Base-by-base conservation (phyloP, 2,329 filamentous ascomycete genomes). In the Colletotrichum camelliae region DNA sequence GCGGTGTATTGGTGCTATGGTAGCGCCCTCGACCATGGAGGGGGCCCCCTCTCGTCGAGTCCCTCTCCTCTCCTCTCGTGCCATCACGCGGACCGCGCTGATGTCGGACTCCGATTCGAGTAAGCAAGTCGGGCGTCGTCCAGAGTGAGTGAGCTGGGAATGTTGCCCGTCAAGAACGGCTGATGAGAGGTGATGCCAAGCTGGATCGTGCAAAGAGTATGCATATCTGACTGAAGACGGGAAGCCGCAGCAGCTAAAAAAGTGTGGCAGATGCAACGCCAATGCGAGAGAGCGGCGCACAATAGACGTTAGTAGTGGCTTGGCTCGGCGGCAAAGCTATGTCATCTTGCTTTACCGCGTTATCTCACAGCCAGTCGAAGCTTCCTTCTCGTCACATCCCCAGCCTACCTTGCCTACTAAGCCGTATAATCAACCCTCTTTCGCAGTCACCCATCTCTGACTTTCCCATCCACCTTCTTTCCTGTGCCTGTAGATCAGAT, bases 221-320 rank as follows among this genome's bases (percentile, higher is more conserved):
- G 48, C 43, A 65, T 48, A 37, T 75, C 70, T 73, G 73, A 68
- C 61, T 65, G 27, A 10, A 74, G 43, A 58, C 70, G 64, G 70
- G 64, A 75, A 74, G 70, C 57, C 58, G 73, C 73, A 72, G 52
- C 60, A 24, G 24, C 10, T 66, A 55, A 29, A 24, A 60, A 58
- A 55, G 58, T 12, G 29, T 48, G 69, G 57, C 10, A 35, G 31
- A 72, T 67, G 69, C 69, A 72, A 58, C 39, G 29, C 27, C 15
- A 31, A 18, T 69, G 69, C 37, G 18, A 72, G 37, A 24, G 27
- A n/a, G 66, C 64, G 62, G 73, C 62, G 37, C 55, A 12, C 27
- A 33, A 21, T 4, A 55, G 52, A 12, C 3, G 48, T 39, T 2
- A 18, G n/a, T 21, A 33, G 37, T 31, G 67, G 67, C 67, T 70